Percentiles rank a stretch among this genome's conserved stretches.
These are phyloP conservation scores for Pichia thaimueangensis DNA, from an alignment of 805 yeast species.

Conservation along the genomic window DNA sequence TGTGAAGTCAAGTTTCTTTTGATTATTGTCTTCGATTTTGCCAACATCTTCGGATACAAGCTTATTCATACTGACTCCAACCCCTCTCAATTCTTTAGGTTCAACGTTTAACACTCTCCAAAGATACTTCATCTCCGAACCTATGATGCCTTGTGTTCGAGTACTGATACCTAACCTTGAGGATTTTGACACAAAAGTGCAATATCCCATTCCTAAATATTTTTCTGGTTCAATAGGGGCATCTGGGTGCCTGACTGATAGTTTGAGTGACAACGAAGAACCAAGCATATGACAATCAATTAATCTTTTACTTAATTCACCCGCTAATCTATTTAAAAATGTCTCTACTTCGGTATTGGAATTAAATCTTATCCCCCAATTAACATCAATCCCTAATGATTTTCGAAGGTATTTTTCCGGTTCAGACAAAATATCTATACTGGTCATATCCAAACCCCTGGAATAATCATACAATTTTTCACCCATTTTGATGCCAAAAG, in stretches of 20 bases:
- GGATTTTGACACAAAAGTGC: slow-evolving; percentile 58
- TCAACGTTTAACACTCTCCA: slow-evolving; percentile 46
- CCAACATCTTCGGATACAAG: slow-evolving; percentile 35
- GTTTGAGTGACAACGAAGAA: slow-evolving; percentile 52
- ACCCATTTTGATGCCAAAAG: slow-evolving; percentile 70
- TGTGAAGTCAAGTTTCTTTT: slow-evolving; percentile 31
- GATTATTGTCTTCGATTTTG: slow-evolving; percentile 22
- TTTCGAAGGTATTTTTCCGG: slow-evolving; percentile 55
- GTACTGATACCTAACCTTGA: slow-evolving; percentile 57
- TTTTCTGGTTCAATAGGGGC: slow-evolving; percentile 78
- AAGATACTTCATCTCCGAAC: slow-evolving; percentile 51
- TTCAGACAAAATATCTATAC: slow-evolving; percentile 44
- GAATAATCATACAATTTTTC: slow-evolving; percentile 51
- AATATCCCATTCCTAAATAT: slow-evolving; percentile 76
- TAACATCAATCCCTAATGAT: slow-evolving; percentile 80
- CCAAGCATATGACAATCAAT: slow-evolving; percentile 42
- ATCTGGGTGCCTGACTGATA: slow-evolving; percentile 54
- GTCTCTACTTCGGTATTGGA: slow-evolving; percentile 51
- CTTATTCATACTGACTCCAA: slow-evolving; percentile 63
- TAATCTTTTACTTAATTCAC: slow-evolving; percentile 54
- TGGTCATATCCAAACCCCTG: slow-evolving; percentile 62
- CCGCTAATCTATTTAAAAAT: slow-evolving; percentile 52
- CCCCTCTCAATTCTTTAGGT: slow-evolving; percentile 67
- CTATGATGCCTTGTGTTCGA: slow-evolving; percentile 51
- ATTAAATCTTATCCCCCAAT: slow-evolving; percentile 82